Evolutionary conservation across 2,329 filamentous ascomycete species (phyloP), one percentile per base, ranked within the genome.

Genomic region (Fusarium sp.): DNA sequence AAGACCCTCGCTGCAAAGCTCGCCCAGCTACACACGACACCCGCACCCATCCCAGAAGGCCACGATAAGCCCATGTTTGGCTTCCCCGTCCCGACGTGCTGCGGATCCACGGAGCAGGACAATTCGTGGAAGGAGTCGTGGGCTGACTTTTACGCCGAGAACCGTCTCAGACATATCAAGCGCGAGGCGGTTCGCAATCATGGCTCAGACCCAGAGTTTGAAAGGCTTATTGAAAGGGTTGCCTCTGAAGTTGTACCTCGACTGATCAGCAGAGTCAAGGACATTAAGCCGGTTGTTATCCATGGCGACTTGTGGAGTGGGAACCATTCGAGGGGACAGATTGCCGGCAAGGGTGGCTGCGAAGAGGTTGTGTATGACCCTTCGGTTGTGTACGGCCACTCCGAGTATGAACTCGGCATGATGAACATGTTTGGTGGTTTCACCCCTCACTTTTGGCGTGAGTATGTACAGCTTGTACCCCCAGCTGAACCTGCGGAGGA

Each of bases 351-450:
- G 35, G 86, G 87, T 0, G 87, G 85, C 1, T 83, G 86, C 0
- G 93, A 95, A 74, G 92, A 95, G 73, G 90, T 98, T 1, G 90
- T 97, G 1, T 98, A 91, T 79, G 96, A 98, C 79, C 91, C 95
- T 0, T 92, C 92, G 3, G 89, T 91, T 46, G 93, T 93, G 72
- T 98, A 97, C 79, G 94, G 92, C 2, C 95, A 98, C 80, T 92
- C 88, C 2, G 96, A 98, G 84, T 98, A 92, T 81, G 96, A 98
- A 75, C 84, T 97, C 61, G 96, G 96, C 1, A 98, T 97, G 74
- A 98, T 98, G 95, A 90, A 89, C 60, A 97, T 98, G 95, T 98
- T 98, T 87, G 95, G 95, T 0, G 96, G 96, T 0, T 98, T 97
- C 81, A 91, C 91, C 1, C 77, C 81, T 0, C 81, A 79, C 1